phyloP scores from a whole-genome alignment of 2,329 filamentous ascomycete genomes.

The Exserohilum turcica region DNA sequence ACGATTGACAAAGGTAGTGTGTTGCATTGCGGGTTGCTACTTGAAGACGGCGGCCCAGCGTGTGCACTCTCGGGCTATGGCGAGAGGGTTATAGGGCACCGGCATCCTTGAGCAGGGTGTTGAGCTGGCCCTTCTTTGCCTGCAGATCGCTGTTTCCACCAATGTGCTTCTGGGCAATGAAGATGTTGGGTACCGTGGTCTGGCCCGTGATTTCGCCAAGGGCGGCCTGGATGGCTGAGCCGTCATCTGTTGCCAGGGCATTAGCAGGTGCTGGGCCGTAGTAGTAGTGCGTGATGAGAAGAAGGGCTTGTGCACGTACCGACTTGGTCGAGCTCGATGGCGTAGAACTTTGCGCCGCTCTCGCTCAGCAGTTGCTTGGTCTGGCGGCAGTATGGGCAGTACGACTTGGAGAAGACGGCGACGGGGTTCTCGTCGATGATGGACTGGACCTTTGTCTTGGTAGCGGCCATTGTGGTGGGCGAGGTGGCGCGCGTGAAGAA shows the following conservation, averaged over 20 bases:
- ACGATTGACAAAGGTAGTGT: background rate
- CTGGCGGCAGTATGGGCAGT: constrained; percentile 88
- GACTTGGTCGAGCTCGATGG: constrained; percentile 83
- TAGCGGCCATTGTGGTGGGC: constrained; percentile 76
- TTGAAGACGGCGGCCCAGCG: background rate
- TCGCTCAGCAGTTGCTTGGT: constrained; percentile 76
- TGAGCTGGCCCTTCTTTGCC: constrained; percentile 67
- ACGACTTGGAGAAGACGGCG: constrained; percentile 95
- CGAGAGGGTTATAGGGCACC: constrained; percentile 60
- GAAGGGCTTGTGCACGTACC: constrained; percentile 62
- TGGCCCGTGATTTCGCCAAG: constrained; percentile 81
- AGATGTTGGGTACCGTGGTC: constrained; percentile 93
- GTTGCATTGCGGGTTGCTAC: background rate
- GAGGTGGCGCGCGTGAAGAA: constrained; percentile 68
- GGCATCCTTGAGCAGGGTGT: constrained; percentile 66
- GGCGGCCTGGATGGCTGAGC: constrained; percentile 79
- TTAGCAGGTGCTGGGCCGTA: background rate
- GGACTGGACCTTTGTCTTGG: constrained; percentile 79
- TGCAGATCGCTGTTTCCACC: constrained; percentile 93
- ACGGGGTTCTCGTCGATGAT: constrained; percentile 91
- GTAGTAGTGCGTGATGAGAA: background rate
- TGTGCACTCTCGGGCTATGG: background rate
- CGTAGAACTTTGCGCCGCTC: constrained; percentile 72
- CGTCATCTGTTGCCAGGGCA: constrained; percentile 67
- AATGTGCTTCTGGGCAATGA: constrained; percentile 88